Evolutionary conservation across 1,284 basidiomycete genomes (phyloP).

Genomic region (Sporisorium graminicola): DNA sequence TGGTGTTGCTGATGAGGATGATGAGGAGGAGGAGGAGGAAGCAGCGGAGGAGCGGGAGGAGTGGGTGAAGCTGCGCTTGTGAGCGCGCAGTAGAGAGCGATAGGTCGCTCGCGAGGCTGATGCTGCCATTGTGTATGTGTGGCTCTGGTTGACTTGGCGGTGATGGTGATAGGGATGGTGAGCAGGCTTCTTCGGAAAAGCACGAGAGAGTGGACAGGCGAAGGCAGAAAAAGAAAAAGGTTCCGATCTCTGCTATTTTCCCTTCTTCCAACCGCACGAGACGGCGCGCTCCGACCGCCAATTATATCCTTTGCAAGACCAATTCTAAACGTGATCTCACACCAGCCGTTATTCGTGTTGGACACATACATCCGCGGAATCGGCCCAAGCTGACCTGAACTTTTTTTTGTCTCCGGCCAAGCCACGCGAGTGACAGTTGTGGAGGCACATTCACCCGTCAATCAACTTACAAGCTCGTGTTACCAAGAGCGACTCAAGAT

Average conservation of each 20-base stretch:
- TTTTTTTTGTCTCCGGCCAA: neutral
- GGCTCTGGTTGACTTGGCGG: neutral
- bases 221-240: neutral
- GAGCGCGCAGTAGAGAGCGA: conserved; percentile 2
- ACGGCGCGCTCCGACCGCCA: neutral
- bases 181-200: neutral
- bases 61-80: conserved; percentile 7
- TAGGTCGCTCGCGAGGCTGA: conserved; percentile 13
- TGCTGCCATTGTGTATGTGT: conserved; percentile 15
- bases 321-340: conserved; percentile 2
- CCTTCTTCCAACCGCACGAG: conserved; percentile 42
- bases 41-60: conserved; percentile 17
- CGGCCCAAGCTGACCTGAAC: too few relatives aligned
- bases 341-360: neutral
- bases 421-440: neutral
- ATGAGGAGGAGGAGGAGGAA: conserved; percentile 18
- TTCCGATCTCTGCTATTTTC: neutral
- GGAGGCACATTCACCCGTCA: too few relatives aligned
- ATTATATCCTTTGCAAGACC: too few relatives aligned
- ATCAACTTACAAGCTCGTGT: conserved; percentile 1
- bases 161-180: neutral
- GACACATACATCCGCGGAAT: conserved; percentile 29
- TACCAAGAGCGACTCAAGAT: too few relatives aligned
- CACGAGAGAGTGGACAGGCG: conserved; percentile 1
- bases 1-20: conserved; percentile 8